Conservation (phyloP, 2,329 filamentous ascomycete species). For the Parastagonospora avenae region DNA sequence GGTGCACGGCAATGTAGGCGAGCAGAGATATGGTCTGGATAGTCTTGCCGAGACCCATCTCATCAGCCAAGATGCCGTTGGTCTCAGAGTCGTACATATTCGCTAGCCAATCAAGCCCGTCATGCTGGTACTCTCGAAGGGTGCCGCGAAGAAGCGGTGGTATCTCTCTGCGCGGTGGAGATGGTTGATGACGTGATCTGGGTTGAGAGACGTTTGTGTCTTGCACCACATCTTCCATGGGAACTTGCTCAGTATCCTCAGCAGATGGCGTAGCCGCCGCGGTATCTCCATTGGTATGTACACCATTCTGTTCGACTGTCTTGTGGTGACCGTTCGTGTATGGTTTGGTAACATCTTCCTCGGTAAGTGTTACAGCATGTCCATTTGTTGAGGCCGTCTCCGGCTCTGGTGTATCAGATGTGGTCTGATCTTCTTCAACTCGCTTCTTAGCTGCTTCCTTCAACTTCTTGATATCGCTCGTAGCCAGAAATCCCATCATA, state of each 20-base stretch:
- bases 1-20: conserved; percentile 87
- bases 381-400: conserved; percentile 22
- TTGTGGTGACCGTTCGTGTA: conserved; percentile 17
- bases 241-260: conserved; percentile 17
- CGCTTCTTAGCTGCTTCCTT: conserved; percentile 38
- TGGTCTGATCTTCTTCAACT: conserved; percentile 36
- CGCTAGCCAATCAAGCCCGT: conserved; percentile 95
- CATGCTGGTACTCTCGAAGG: conserved; percentile 93
- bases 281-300: conserved; percentile 18
- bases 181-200: conserved; percentile 36
- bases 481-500: conserved; percentile 43
- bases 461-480: conserved; percentile 41
- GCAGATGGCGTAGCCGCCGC: conserved; percentile 9
- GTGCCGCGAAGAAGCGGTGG: conserved; percentile 78
- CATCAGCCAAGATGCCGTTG: conserved; percentile 95
- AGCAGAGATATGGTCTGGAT: conserved; percentile 96
- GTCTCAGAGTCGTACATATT: conserved; percentile 90
- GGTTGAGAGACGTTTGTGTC: conserved; percentile 18
- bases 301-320: conserved; percentile 5
- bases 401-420: conserved; percentile 39
- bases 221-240: conserved; percentile 17
- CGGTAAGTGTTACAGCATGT: conserved; percentile 48
- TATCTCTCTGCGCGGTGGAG: conserved; percentile 41
- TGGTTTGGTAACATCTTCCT: conserved; percentile 50
- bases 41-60: conserved; percentile 98